Base-by-base conservation (phyloP, 148 eudicot species). In the Diospyros kaki region DNA sequence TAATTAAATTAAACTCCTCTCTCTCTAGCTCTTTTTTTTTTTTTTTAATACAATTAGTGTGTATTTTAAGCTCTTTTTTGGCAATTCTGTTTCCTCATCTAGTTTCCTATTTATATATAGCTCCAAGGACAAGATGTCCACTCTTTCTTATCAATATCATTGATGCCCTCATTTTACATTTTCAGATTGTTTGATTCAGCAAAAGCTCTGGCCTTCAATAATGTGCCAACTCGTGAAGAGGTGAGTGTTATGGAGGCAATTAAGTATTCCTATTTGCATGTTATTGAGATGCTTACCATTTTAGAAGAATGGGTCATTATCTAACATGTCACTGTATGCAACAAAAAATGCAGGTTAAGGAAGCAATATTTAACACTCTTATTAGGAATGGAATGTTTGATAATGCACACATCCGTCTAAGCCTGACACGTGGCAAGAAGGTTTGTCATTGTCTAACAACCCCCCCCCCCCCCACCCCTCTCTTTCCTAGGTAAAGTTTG, bases 371-470 rank as follows among this genome's bases (percentile, higher is more conserved):
- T 74, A 86, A 77, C 51, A 95, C 99, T 72, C 96, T 95, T 41
- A 90, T 92, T 76, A 79, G 78, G 61, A 95, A 95, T 80, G 97
- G 96, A 76, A 95, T 95, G 99, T 92, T 95, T 75, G 84, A 89
- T 81, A 93, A 89, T 87, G 87, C 93, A 14, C 99, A 95, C 79
- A 87, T 95, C 9, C 92, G 99, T 64, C 76, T 95, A 67, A 92
- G 96, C 87, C 80, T 95, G 79, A 95, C 99, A 3, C 99, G 99
- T 54, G 99, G 99, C 40, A 95, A 88, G 80, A 95, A 95, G 91
- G 98, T 94, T 78, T 38, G 50, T 71, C 67, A 51, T 70, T 64
- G 46, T 53, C 66, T 28, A 28, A 28, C 28, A 28, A 28, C 73
- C 10, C 4, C 2, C 7, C 10, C 4, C 2, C 7, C 69, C 67